Conservation (phyloP, 495 filamentous ascomycete genomes). For the Podospora sp. region DNA sequence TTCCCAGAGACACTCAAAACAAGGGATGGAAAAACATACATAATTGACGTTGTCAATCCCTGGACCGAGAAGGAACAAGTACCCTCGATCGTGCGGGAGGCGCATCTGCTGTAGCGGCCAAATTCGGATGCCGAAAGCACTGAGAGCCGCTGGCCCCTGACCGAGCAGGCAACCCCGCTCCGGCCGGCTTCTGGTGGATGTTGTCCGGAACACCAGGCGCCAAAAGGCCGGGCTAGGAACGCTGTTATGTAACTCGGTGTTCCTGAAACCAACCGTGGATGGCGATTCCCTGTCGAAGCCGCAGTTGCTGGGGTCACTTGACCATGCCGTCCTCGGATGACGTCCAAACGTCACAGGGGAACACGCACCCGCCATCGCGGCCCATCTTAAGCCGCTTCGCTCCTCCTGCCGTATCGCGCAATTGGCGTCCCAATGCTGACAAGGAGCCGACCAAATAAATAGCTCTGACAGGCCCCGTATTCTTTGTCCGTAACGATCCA, state of each 20-base stretch:
- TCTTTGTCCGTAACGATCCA: background rate
- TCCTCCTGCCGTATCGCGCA: background rate
- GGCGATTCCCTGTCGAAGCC: slow-evolving; percentile 1
- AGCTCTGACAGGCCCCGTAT: background rate
- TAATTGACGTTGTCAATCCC: background rate
- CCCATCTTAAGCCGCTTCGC: background rate
- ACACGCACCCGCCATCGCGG: background rate
- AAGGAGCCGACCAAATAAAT: background rate
- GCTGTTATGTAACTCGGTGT: slow-evolving; percentile 13
- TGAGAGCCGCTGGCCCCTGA: background rate
- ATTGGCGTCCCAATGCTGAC: background rate
- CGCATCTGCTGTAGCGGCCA: background rate
- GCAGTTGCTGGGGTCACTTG: slow-evolving; percentile 12
- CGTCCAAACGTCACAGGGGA: background rate
- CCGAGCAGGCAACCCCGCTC: background rate
- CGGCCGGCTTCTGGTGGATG: background rate
- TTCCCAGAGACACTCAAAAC: background rate
- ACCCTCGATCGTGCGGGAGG: background rate
- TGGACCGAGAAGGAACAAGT: background rate
- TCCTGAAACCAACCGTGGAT: background rate
- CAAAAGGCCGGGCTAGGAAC: background rate
- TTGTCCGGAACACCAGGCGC: background rate
- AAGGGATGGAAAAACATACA: background rate
- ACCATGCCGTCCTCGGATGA: background rate
- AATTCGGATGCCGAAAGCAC: background rate